Base-by-base conservation (phyloP, 2,329 filamentous ascomycete genomes). In the Cryphonectria nitschkei region DNA sequence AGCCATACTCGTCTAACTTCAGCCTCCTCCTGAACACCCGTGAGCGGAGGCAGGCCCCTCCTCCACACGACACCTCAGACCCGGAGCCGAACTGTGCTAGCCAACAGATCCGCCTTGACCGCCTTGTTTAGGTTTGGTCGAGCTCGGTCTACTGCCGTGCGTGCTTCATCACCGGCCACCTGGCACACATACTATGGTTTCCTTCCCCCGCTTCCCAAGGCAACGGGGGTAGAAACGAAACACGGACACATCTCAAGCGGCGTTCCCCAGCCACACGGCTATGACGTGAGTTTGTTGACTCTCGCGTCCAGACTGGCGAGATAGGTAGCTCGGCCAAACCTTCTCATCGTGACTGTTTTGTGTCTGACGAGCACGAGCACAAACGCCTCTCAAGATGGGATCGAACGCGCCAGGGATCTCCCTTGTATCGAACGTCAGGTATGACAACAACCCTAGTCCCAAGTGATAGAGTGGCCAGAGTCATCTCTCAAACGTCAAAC, bases 241-340 rank as follows among this genome's bases (percentile, higher is more conserved):
- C 68, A 63, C 62, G 65, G 61, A 54, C 62, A 64, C 54, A 39
- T 61, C 65, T 65, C 60, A 70, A 72, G 60, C 26, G 63, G 65
- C 58, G 60, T 50, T 50, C 32, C 50, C 50, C 65, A 54, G 37
- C 37, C 39, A 64, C 32, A 39, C 54, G 58, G 46, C 19, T 61
- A 58, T 70, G 70, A 65, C 65, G 68, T 69, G 43, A 52, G 34
- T 68, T 67, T 65, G 67, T 65, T 67, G 61, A 65, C 63, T 65
- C 62, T 50, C 19, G 62, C 32, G 39, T 46, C 37, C 56, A 56
- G n/a, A n/a, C 52, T 29, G 52, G 52, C 11, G n/a, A 29, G 52
- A 29, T 22, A 34, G 29, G 26, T 16, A 26, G 54, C 54, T 58
- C 16, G 54, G 32, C 26, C 60, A 46, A 50, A 60, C 19, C 50